A percentile compares a stretch with the other conserved stretches of the same genome.
phyloP scores from a whole-genome alignment of 305 asterid genomes.

The Rubia balearica region DNA sequence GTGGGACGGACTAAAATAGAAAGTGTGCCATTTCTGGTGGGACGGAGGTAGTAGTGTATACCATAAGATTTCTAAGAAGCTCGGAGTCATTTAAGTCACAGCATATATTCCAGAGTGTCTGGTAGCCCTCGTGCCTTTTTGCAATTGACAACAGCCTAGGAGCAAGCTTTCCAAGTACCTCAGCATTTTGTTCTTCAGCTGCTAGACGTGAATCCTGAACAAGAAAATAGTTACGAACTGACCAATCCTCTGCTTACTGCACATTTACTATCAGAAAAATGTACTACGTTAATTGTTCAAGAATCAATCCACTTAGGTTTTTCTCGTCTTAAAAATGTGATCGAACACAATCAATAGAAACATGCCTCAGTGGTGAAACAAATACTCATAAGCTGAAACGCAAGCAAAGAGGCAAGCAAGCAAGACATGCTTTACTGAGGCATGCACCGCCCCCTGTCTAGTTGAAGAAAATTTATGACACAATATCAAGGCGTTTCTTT shows the following conservation, averaged over 20 bases:
- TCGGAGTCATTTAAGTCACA: slow-evolving; percentile 60
- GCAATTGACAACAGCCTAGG: slow-evolving; percentile 69
- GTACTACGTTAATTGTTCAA: background rate
- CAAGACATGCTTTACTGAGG: background rate
- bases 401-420: background rate
- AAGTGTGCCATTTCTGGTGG: too few relatives aligned
- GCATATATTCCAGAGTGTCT: slow-evolving; percentile 81
- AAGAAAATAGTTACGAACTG: background rate
- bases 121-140: slow-evolving; percentile 80
- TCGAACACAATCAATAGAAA: background rate
- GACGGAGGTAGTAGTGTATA: slow-evolving; percentile 21
- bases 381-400: background rate
- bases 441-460: background rate
- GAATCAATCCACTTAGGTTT: background rate
- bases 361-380: background rate
- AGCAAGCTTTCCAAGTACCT: slow-evolving; percentile 44
- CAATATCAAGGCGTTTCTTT: background rate
- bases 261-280: background rate
- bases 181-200: slow-evolving; percentile 42
- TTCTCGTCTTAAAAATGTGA: background rate
- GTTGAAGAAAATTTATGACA: background rate
- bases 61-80: slow-evolving; percentile 81
- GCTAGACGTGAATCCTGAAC: slow-evolving; percentile 50
- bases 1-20: too few relatives aligned
- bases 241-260: background rate